Percentiles rank a stretch among this genome's conserved stretches.
Conservation (phyloP, 1,284 basidiomycete genomes). For the Grifola frondosa region DNA sequence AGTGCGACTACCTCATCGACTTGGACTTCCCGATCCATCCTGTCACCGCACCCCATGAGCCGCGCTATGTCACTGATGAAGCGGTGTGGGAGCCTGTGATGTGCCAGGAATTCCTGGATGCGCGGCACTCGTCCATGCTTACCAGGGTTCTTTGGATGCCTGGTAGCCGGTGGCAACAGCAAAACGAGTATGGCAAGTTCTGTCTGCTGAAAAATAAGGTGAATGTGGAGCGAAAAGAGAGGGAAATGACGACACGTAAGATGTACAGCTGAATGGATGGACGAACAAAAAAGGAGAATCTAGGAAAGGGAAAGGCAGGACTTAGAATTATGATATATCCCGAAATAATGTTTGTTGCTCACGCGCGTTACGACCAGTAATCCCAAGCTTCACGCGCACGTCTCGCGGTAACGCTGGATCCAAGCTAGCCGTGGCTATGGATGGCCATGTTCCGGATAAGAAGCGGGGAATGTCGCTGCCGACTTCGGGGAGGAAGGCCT, state of each 20-base stretch:
- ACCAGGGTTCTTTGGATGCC: conserved; percentile 81
- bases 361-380: too few species aligned
- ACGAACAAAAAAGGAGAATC: not conserved
- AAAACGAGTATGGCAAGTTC: conserved; percentile 71
- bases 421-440: too few species aligned
- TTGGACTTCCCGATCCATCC: conserved; percentile 77
- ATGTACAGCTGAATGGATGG: conserved; percentile 8
- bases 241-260: conserved; percentile 23
- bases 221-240: conserved; percentile 42
- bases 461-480: not conserved
- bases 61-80: conserved; percentile 68
- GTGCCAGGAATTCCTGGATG: conserved; percentile 83
- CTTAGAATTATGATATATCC: too few species aligned
- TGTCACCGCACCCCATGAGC: conserved; percentile 58
- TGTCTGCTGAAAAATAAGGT: conserved; percentile 61
- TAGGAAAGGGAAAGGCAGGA: too few species aligned
- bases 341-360: too few species aligned
- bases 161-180: conserved; percentile 58
- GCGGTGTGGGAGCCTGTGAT: conserved; percentile 73
- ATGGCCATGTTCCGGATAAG: too few species aligned
- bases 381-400: too few species aligned
- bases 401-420: too few species aligned
- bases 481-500: not conserved
- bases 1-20: conserved; percentile 88
- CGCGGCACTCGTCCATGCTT: conserved; percentile 66